phyloP scores from a whole-genome alignment of 202 grass and related monocot genomes.

The Dendrocalamus latiflorus region DNA sequence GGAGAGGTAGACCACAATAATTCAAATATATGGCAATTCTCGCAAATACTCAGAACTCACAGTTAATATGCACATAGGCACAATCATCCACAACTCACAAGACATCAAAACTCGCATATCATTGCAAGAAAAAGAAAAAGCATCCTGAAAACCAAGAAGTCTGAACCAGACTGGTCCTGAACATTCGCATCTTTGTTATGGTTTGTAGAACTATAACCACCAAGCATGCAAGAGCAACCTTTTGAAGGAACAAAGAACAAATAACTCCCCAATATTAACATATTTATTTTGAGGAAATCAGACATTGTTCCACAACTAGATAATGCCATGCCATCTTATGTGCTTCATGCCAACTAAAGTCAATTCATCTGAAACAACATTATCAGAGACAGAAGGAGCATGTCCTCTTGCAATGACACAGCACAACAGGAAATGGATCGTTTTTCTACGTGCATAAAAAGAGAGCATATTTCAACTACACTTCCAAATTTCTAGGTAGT shows the following conservation, averaged over 20 bases:
- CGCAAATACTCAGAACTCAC: no score
- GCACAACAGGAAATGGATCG: no score
- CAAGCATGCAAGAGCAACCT: conserved; percentile 84
- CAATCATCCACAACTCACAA: no score
- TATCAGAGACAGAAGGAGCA: no score
- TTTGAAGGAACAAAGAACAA: conserved; percentile 22
- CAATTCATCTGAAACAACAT: conserved; percentile 41
- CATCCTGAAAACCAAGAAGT: conserved; percentile 54
- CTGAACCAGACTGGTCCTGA: conserved; percentile 51
- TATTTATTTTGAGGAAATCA: not conserved
- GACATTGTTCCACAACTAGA: conserved; percentile 38
- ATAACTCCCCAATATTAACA: not conserved
- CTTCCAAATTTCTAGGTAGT: no score
- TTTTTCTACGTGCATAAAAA: no score
- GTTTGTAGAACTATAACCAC: conserved; percentile 71
- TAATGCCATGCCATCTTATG: conserved; percentile 83
- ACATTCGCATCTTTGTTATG: conserved; percentile 48
- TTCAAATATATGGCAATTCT: no score
- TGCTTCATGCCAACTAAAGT: conserved; percentile 76
- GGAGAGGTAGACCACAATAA: no score
- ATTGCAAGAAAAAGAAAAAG: no score
- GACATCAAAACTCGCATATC: not conserved
- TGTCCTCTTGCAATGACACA: no score
- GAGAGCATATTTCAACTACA: no score
- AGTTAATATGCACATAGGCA: no score